Base-by-base conservation (phyloP, 2,329 filamentous ascomycete species). In the Aspergillus proliferans region DNA sequence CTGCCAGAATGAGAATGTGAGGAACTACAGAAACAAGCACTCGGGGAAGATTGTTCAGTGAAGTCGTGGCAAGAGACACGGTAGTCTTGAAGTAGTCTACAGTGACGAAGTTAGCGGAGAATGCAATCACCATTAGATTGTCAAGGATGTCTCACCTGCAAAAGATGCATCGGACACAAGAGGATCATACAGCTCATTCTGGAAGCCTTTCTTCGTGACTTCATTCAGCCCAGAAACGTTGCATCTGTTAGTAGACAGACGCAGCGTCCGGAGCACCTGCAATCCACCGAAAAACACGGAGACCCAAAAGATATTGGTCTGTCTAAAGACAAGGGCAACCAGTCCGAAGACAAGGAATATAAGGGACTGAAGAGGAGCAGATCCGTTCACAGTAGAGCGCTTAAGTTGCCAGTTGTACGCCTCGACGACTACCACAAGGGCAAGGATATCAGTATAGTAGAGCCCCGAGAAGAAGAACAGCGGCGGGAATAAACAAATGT, bases 251-350 rank as follows among this genome's bases (percentile, higher is more conserved):
- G 64, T 55, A 28, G 56, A 58, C 21, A 56, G 53, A 26, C 63
- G 60, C 42, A 74, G 53, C 9, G 48, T 69, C 40, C 68, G 64
- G 14, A 72, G 61, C 22, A 70, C 65, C 50, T 71, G 70, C 43
- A 76, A 57, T 21, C 72, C 74, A 28, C 72, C 74, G 15, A 76
- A 55, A 54, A 74, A 76, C 3, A 75, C 58, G 14, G 72, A 85
- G 0, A 91, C 84, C 93, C 93, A 98, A 65, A 98, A 95, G 48
- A 97, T 86, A 61, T 98, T 98, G 0, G 93, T 98, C 68, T 98
- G 93, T 21, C 93, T 79, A 75, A 95, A 93, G 2, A 80, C 72
- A 18, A 98, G 75, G 1, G 88, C 77, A 1, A 80, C 53, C 0
- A 88, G 54, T 0, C 90, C 90, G 5, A 85, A 65, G 0, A 76